Percentiles rank a stretch among this genome's conserved stretches.
Conservation (phyloP, 345 rosid species). For the Raphanus raphanistrum region DNA sequence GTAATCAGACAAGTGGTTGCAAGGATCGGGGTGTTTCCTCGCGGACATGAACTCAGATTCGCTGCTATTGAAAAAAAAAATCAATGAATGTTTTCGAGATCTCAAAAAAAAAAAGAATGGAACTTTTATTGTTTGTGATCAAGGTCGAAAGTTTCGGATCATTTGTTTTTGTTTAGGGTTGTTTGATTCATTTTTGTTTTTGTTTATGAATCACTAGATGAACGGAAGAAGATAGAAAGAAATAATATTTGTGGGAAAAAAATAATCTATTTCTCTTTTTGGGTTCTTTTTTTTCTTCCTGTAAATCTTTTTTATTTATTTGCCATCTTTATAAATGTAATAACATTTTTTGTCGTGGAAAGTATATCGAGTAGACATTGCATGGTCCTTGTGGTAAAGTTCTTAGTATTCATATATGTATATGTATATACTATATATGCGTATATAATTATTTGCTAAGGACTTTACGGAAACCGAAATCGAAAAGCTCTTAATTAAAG, state of each 20-base stretch:
- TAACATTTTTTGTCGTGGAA: constrained; percentile 29
- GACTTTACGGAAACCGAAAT: too few relatives aligned
- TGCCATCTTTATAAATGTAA: constrained; percentile 28
- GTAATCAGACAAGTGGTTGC: constrained; percentile 76
- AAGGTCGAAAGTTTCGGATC: constrained; percentile 24
- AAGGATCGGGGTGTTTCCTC: constrained; percentile 57
- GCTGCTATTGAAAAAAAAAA: too few relatives aligned
- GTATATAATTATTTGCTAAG: too few relatives aligned
- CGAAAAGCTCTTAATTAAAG: too few relatives aligned
- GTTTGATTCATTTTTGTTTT: constrained; percentile 25
- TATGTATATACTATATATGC: too few relatives aligned
- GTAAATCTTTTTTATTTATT: constrained; percentile 1
- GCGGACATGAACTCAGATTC: constrained; percentile 47
- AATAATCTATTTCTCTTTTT: constrained; percentile 16
- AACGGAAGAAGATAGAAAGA: constrained; percentile 23
- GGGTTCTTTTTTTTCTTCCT: background rate
- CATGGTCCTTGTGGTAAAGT: too few relatives aligned
- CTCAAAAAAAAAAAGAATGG: constrained; percentile 10
- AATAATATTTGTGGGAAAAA: background rate
- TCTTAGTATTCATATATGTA: too few relatives aligned
- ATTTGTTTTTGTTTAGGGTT: constrained; percentile 18
- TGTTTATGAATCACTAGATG: constrained; percentile 24
- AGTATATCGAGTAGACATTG: constrained; percentile 25
- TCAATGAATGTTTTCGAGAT: too few relatives aligned
- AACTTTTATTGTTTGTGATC: background rate